Conservation (phyloP, 2,329 filamentous ascomycete species). For the Ramularia collo-cygni region DNA sequence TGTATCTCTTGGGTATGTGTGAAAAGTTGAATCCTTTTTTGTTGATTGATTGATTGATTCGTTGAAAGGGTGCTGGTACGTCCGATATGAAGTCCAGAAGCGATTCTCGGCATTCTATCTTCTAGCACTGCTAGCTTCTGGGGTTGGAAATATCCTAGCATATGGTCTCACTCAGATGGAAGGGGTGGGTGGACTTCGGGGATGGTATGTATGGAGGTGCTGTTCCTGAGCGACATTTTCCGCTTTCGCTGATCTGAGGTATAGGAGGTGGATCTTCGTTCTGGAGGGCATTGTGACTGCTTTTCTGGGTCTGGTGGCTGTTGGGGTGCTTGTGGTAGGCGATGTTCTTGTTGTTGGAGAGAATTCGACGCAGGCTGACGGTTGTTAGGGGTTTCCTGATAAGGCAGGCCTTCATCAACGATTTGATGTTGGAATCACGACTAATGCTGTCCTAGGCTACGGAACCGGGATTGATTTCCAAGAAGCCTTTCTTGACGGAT, state of each 20-base stretch:
- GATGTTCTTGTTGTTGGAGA: no score
- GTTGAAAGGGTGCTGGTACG: slow-evolving; percentile 19
- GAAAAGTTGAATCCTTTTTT: no score
- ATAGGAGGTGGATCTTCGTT: slow-evolving; percentile 39
- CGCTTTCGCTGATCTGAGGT: neutral
- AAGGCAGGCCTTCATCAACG: no score
- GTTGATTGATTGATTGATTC: neutral
- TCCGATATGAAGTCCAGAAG: slow-evolving; percentile 17
- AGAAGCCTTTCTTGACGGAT: slow-evolving; percentile 17
- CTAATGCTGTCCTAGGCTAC: slow-evolving; percentile 17
- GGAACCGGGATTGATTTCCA: slow-evolving; percentile 13
- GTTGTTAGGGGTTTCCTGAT: no score
- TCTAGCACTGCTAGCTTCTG: slow-evolving; percentile 11
- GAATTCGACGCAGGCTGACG: no score
- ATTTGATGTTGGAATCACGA: no score
- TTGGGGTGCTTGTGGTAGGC: no score
- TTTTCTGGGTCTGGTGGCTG: slow-evolving; percentile 26
- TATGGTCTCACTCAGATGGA: slow-evolving; percentile 15
- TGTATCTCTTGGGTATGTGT: slow-evolving; percentile 11
- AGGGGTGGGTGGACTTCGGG: slow-evolving; percentile 37
- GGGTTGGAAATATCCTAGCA: slow-evolving; percentile 14
- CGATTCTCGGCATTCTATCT: slow-evolving; percentile 15
- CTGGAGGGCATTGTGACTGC: slow-evolving; percentile 39
- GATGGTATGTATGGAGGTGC: slow-evolving; percentile 17
- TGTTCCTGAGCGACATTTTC: no score